Evolutionary conservation across 2,329 filamentous ascomycete genomes (phyloP).

Genomic region (Ophiostoma sp.): DNA sequence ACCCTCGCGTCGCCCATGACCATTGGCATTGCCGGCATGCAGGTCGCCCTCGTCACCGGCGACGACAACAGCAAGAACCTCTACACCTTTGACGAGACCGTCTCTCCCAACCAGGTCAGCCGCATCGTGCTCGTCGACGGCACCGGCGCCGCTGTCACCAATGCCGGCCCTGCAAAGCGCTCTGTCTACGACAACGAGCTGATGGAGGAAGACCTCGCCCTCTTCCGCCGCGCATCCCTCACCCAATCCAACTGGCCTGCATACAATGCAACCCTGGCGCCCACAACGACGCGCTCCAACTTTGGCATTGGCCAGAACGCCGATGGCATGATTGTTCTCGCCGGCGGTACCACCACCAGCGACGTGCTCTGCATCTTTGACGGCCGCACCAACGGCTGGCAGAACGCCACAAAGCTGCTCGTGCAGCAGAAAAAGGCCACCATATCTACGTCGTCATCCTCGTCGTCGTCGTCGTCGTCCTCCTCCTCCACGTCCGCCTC

Average conservation of each 20-base stretch:
- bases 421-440: conserved; percentile 34
- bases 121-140: conserved; percentile 62
- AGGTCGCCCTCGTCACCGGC: conserved; percentile 61
- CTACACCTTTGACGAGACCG: conserved; percentile 69
- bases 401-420: conserved; percentile 63
- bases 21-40: conserved; percentile 51
- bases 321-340: conserved; percentile 65
- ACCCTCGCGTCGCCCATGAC: conserved; percentile 56
- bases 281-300: conserved; percentile 56
- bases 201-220: not conserved
- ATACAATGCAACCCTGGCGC: conserved; percentile 72
- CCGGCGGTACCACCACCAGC: conserved; percentile 54
- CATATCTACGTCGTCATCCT: conserved; percentile 27
- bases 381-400: conserved; percentile 68
- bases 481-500: conserved; percentile 25
- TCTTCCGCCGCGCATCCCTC: conserved; percentile 35
- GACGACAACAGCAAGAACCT: conserved; percentile 73
- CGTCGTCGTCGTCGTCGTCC: conserved; percentile 30
- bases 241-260: conserved; percentile 63
- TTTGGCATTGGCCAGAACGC: conserved; percentile 66
- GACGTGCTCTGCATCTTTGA: conserved; percentile 73
- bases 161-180: conserved; percentile 26
- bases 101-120: conserved; percentile 68
- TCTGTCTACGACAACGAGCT: conserved; percentile 6
- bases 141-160: conserved; percentile 49